Percentiles rank a stretch among this genome's conserved stretches.
These are phyloP conservation scores for Saturnispora galanensis DNA, from an alignment of 805 yeast genomes.

Conservation along the genomic window DNA sequence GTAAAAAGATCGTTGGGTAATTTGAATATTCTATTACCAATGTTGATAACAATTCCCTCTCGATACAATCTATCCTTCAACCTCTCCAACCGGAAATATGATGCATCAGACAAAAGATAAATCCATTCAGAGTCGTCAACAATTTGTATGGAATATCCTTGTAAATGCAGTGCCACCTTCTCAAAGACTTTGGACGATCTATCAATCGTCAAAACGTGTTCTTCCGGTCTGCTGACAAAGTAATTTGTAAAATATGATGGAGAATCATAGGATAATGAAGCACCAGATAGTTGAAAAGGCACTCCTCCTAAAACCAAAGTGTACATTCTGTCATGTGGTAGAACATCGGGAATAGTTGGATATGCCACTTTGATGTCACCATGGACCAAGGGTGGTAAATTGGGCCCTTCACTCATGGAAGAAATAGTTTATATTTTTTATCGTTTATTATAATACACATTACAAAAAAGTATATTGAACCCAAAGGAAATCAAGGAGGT, in stretches of 20 bases:
- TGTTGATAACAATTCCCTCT: conserved; percentile 45
- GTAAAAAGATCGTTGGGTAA: conserved; percentile 46
- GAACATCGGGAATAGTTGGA: conserved; percentile 33
- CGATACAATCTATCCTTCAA: conserved; percentile 39
- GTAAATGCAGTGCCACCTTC: conserved; percentile 60
- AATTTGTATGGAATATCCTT: conserved; percentile 67
- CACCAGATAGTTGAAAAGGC: conserved; percentile 63
- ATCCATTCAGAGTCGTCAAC: conserved; percentile 50
- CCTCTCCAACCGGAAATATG: conserved; percentile 56
- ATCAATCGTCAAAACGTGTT: conserved; percentile 47
- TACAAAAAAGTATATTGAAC: conserved; percentile 2
- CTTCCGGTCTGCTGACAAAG: conserved; percentile 36
- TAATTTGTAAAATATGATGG: conserved; percentile 81
- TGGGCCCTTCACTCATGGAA: too few relatives aligned
- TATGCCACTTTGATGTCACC: background rate
- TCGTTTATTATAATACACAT: background rate
- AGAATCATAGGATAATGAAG: conserved; percentile 74
- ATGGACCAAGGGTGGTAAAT: background rate
- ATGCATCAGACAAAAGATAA: conserved; percentile 57
- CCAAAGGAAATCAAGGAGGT: background rate
- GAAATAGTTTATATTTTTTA: too few relatives aligned
- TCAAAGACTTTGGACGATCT: conserved; percentile 63
- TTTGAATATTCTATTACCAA: conserved; percentile 54
- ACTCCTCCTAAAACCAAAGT: conserved; percentile 60
- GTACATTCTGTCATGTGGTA: conserved; percentile 65